phyloP scores from a whole-genome alignment of 257 asterid genomes.

The Solanum paucissectum region DNA sequence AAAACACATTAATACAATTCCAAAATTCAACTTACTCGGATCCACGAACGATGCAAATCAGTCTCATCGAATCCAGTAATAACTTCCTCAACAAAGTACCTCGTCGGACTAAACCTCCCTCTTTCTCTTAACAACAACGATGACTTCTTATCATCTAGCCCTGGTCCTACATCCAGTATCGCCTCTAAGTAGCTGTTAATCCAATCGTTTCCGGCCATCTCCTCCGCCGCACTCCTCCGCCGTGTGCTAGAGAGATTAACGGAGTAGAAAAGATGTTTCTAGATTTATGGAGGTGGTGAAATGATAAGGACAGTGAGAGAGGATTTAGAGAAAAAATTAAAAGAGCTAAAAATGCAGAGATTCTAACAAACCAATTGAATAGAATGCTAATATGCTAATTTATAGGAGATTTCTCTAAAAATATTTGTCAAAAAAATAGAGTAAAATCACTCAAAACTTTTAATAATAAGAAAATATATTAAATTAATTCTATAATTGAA shows the following conservation, averaged over 20 bases:
- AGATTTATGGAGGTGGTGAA: constrained; percentile 1
- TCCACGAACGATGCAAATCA: constrained; percentile 96
- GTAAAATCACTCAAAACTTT: not conserved
- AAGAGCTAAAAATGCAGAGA: not conserved
- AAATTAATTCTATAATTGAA: not conserved
- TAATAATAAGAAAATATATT: not conserved
- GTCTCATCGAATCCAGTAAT: constrained; percentile 90
- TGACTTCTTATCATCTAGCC: constrained; percentile 57
- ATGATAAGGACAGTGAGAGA: not conserved
- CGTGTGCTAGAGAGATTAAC: not conserved
- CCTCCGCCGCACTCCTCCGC: constrained; percentile 3
- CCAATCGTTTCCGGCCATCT: constrained; percentile 98
- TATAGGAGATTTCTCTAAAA: not conserved
- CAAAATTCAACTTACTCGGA: constrained; percentile 38
- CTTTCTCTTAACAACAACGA: constrained; percentile 84
- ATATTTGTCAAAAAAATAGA: not conserved
- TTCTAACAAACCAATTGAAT: not conserved
- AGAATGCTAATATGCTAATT: not conserved
- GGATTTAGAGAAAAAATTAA: not conserved
- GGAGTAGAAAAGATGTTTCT: not conserved
- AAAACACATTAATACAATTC: not conserved
- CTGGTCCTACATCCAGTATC: constrained; percentile 85
- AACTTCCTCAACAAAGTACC: constrained; percentile 89
- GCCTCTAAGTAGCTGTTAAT: constrained; percentile 91
- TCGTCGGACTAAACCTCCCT: constrained; percentile 88